phyloP scores from a whole-genome alignment of 1,139 yeast genomes.

The Zygosaccharomyces sapae region DNA sequence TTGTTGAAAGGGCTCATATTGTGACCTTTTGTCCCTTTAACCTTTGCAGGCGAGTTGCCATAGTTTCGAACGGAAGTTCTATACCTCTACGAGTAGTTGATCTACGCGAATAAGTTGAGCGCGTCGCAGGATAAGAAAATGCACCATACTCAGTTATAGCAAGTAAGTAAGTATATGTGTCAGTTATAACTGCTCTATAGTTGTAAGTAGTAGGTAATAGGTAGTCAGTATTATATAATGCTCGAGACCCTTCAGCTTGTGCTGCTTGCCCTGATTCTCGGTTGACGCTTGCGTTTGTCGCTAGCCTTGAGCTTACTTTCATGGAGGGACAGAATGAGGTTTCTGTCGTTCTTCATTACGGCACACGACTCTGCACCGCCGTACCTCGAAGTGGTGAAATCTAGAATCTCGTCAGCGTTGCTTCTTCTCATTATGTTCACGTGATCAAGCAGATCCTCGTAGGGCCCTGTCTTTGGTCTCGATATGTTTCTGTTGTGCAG shows the following conservation, averaged over 20 bases:
- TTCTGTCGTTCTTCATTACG: constrained; percentile 19
- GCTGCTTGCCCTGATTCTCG: neutral
- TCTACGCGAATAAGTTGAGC: neutral
- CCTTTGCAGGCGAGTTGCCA: neutral
- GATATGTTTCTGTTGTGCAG: constrained; percentile 25
- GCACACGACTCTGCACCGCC: constrained; percentile 28
- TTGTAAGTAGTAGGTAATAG: too few species aligned
- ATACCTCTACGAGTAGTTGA: neutral
- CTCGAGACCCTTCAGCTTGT: neutral
- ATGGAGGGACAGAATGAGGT: neutral
- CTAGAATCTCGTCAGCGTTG: constrained; percentile 28
- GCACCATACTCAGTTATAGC: too few species aligned
- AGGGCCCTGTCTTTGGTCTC: constrained; percentile 23
- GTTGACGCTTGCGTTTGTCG: neutral
- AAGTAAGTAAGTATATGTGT: too few species aligned
- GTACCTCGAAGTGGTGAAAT: constrained; percentile 31
- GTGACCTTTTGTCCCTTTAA: neutral
- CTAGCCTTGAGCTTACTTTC: too few species aligned
- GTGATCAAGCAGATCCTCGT: constrained; percentile 27
- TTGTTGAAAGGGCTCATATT: too few species aligned
- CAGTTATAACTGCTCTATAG: too few species aligned
- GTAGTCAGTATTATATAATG: neutral
- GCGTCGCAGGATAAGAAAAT: neutral
- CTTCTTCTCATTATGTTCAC: constrained; percentile 28
- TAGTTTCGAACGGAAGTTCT: neutral